phyloP scores from a whole-genome alignment of 768 basidiomycete species.

The Rhizopogon vinicolor region DNA sequence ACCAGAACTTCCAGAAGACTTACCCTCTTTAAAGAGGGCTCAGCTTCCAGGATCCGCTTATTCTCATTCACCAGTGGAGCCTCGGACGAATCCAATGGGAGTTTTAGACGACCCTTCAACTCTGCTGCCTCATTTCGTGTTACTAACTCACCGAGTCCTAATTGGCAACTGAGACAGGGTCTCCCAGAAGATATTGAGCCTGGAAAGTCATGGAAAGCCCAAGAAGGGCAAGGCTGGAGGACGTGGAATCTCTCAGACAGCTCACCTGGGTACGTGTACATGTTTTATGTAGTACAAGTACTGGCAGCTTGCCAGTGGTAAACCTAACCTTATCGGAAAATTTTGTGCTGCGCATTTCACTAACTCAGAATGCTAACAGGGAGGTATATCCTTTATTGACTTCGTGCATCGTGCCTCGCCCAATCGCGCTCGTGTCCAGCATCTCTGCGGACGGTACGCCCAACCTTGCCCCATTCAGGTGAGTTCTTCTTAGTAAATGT shows the following conservation, averaged over 20 bases:
- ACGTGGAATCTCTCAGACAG: constrained; percentile 36
- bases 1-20: too few species aligned
- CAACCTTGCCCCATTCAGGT: constrained; percentile 71
- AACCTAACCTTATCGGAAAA: constrained; percentile 10
- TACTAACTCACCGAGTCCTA: constrained; percentile 34
- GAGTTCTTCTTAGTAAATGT: constrained; percentile 13
- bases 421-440: constrained; percentile 65
- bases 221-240: constrained; percentile 32
- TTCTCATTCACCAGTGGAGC: constrained; percentile 1
- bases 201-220: constrained; percentile 25
- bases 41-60: background rate
- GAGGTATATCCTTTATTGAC: constrained; percentile 48
- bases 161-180: constrained; percentile 41
- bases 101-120: constrained; percentile 12
- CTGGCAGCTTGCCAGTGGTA: background rate
- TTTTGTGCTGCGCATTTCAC: constrained; percentile 9
- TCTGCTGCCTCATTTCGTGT: constrained; percentile 27
- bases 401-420: constrained; percentile 58
- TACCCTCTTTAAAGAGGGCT: background rate
- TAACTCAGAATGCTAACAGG: constrained; percentile 20
- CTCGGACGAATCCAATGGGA: constrained; percentile 1
- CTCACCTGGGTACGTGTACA: constrained; percentile 20
- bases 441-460: constrained; percentile 42
- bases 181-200: constrained; percentile 14
- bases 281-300: constrained; percentile 1